Evolutionary conservation across 2,329 filamentous ascomycete genomes (phyloP).

Genomic region (Aspergillus quadrilineatus): DNA sequence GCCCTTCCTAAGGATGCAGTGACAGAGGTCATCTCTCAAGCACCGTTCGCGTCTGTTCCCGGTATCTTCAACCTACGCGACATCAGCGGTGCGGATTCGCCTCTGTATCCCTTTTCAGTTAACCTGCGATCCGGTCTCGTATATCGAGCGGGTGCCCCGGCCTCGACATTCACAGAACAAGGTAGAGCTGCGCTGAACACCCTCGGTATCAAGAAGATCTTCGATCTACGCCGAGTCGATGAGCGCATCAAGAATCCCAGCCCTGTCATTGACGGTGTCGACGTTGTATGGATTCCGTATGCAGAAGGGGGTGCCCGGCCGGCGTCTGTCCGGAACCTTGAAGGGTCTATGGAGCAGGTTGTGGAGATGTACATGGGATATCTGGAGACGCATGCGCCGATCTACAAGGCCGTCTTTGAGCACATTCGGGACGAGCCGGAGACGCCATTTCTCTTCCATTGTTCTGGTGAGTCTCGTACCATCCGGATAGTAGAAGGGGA

Average conservation of each 20-base stretch:
- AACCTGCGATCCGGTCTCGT: constrained; percentile 64
- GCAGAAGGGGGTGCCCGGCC: constrained; percentile 50
- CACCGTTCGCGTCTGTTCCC: constrained; percentile 27
- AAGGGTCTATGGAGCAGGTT: constrained; percentile 62
- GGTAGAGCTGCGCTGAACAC: constrained; percentile 54
- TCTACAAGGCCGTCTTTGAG: constrained; percentile 60
- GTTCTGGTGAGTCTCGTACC: constrained; percentile 36
- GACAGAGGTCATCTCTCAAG: constrained; percentile 24
- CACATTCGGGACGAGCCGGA: constrained; percentile 53
- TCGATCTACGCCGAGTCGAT: constrained; percentile 63
- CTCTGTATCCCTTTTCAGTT: constrained; percentile 42
- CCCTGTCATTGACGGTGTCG: constrained; percentile 56
- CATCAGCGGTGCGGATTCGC: constrained; percentile 22
- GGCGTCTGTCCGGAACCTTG: constrained; percentile 35
- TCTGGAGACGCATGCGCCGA: constrained; percentile 60
- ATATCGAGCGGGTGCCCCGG: constrained; percentile 51
- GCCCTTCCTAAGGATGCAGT: constrained; percentile 24
- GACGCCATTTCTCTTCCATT: constrained; percentile 65
- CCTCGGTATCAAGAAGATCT: constrained; percentile 64
- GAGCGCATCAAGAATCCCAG: constrained; percentile 45
- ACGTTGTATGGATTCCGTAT: constrained; percentile 48
- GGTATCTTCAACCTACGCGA: constrained; percentile 32
- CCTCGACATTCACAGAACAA: constrained; percentile 52
- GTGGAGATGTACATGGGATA: constrained; percentile 67
- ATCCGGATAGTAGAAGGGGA: no score